These are phyloP conservation scores for Penicillium flavigenum DNA, from an alignment of 495 filamentous ascomycete species.

Conservation along the genomic window DNA sequence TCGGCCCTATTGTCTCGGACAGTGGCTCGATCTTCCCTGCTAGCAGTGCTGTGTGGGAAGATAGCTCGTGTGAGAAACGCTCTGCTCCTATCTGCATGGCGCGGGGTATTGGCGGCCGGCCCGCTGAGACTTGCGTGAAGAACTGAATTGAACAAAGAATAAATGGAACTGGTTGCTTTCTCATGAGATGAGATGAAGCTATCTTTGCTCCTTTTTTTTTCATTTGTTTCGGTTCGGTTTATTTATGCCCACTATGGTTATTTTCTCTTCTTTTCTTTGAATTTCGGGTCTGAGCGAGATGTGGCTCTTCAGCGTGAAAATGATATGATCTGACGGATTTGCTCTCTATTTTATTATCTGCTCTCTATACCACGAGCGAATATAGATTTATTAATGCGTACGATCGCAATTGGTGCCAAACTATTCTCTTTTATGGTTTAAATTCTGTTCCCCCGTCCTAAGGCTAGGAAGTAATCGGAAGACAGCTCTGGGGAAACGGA, in stretches of 20 bases:
- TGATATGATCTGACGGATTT: slow-evolving; percentile 12
- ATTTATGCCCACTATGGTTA: neutral
- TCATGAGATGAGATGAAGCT: neutral
- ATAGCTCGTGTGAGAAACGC: slow-evolving; percentile 14
- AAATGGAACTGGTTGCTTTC: neutral
- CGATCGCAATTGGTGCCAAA: no score
- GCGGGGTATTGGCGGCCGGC: slow-evolving; percentile 2
- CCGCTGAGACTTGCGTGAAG: slow-evolving; percentile 6
- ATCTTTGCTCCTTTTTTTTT: neutral
- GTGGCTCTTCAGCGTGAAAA: slow-evolving; percentile 9
- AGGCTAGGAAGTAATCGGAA: no score
- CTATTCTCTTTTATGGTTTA: no score
- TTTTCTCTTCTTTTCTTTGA: neutral
- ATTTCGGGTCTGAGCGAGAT: neutral
- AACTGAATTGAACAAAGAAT: neutral
- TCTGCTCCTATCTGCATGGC: slow-evolving; percentile 23
- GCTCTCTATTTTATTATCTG: slow-evolving; percentile 3
- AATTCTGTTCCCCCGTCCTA: no score
- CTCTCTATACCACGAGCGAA: neutral
- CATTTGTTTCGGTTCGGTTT: neutral
- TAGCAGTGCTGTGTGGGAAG: slow-evolving; percentile 35
- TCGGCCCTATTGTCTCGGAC: slow-evolving; percentile 19
- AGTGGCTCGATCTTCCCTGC: slow-evolving; percentile 38
- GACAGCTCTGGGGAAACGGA: no score
- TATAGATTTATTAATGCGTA: slow-evolving; percentile 10